Evolutionary conservation across 139 green algal genomes (phyloP), one percentile per base, ranked within the genome.

Genomic region (Raphidocelis subcapitata): DNA sequence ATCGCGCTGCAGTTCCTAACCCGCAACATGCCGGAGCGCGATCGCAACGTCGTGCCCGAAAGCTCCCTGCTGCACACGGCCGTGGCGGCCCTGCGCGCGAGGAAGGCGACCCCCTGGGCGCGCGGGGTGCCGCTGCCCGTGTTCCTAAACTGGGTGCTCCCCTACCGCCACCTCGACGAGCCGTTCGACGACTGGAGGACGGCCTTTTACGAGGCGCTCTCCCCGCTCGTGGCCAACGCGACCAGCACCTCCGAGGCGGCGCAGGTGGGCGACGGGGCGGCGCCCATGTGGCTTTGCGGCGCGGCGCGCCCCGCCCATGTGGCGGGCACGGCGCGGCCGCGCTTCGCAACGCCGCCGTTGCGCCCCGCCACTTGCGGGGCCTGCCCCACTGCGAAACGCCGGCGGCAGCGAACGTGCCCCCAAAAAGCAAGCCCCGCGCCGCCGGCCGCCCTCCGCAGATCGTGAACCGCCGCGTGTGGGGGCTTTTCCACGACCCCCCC

Each of bases 141-240:
- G 5, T 87, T 83, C 35, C 61, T 81, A 0, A 80, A 87, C 32
- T 75, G 81, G 24, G 79, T 87, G 1, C 65, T 85, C 67, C 81
- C 84, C 14, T 84, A 90, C 35, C 68, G 75, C 28, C 81, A 67
- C 41, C 44, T 90, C 28, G 81, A 90, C 44, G 84, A 90, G 66
- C 70, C 69, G 0, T 59, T 76, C 0, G 76, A 86, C 57, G 44
- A 71, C 29, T 89, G 84, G 81, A 63, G 84, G 15, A n/a, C 55
- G 1, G 24, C 76, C 28, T 85, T 88, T 24, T 29, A 61, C 12
- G 18, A 62, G 12, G 28, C n/a, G 8, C 71, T 85, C 41, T 32
- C 32, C 0, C 70, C 79, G 3, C 37, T 84, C 49, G 72, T 87
- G 35, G 28, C 46, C 23, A 64, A 31, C 36, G 72, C 70, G 3